Percentiles rank a stretch among this genome's conserved stretches.
Evolutionary conservation across 176 grass and related monocot genomes (phyloP).

Genomic region (Bromus sterilis): DNA sequence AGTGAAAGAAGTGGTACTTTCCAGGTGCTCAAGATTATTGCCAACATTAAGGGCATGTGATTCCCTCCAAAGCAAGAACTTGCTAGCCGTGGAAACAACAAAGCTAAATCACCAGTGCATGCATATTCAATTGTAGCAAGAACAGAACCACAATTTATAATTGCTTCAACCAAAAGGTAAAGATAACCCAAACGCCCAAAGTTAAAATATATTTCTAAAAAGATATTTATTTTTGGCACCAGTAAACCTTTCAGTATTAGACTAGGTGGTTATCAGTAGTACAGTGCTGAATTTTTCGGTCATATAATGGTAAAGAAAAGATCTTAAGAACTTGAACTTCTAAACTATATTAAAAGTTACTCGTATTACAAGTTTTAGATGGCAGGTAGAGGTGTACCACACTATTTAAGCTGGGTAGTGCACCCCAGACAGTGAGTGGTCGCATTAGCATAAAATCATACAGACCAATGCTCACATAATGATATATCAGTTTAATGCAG

Average conservation of each 20-base stretch:
- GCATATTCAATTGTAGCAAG: neutral
- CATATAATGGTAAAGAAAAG: constrained; percentile 2
- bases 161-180: neutral
- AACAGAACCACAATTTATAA: neutral
- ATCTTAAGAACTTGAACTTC: neutral
- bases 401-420: constrained; percentile 3
- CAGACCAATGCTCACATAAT: neutral
- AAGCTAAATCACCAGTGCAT: constrained; percentile 10
- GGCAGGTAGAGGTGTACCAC: neutral
- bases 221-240: neutral
- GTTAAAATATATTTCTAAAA: neutral
- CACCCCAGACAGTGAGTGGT: neutral
- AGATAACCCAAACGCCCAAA: neutral
- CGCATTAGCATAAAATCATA: neutral
- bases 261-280: neutral
- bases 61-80: neutral
- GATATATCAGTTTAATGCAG: neutral
- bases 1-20: neutral
- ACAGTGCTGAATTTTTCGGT: neutral
- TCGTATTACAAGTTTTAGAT: neutral
- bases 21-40: neutral
- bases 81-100: constrained; percentile 7
- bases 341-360: constrained; percentile 3
- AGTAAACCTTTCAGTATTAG: neutral
- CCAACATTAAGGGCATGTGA: neutral